These are phyloP conservation scores for Chamaecyparis obtusa DNA, from an alignment of 75 land plant genomes.

Conservation along the genomic window DNA sequence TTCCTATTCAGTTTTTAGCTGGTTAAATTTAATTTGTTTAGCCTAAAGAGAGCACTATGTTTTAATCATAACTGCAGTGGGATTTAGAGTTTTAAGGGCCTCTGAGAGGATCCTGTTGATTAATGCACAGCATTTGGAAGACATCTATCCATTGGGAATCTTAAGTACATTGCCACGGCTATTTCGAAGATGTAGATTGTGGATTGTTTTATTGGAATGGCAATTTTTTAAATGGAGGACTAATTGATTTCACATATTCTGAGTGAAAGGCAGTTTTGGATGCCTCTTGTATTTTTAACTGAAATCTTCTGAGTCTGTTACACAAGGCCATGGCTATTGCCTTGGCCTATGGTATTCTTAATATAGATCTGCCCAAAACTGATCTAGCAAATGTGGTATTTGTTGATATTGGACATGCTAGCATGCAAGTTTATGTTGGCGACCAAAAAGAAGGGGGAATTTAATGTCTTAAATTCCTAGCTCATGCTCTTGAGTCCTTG, in stretches of 20 bases:
- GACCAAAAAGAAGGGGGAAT: constrained; percentile 54
- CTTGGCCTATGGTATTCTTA: constrained; percentile 56
- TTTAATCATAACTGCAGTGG: constrained; percentile 51
- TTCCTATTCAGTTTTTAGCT: too few relatives aligned
- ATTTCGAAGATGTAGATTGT: constrained; percentile 37
- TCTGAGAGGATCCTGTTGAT: constrained; percentile 39
- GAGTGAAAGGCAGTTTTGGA: too few relatives aligned
- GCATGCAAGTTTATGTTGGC: constrained; percentile 22
- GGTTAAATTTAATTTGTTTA: too few relatives aligned
- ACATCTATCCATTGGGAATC: too few relatives aligned
- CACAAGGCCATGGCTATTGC: constrained; percentile 62
- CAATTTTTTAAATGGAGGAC: constrained; percentile 39
- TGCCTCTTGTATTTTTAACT: constrained; percentile 42
- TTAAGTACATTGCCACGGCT: constrained; percentile 43
- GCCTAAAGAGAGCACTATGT: constrained; percentile 15
- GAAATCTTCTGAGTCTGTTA: constrained; percentile 39
- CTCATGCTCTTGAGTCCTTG: constrained; percentile 41
- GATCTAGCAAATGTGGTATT: constrained; percentile 7
- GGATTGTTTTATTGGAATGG: constrained; percentile 62
- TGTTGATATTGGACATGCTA: too few relatives aligned
- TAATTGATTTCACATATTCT: constrained; percentile 11
- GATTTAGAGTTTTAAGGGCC: constrained; percentile 37
- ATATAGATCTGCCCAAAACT: constrained; percentile 55
- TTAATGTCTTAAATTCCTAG: constrained; percentile 25
- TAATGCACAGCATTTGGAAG: constrained; percentile 37